Conservation (phyloP, 805 yeast species). For the Ogataea corticis region DNA sequence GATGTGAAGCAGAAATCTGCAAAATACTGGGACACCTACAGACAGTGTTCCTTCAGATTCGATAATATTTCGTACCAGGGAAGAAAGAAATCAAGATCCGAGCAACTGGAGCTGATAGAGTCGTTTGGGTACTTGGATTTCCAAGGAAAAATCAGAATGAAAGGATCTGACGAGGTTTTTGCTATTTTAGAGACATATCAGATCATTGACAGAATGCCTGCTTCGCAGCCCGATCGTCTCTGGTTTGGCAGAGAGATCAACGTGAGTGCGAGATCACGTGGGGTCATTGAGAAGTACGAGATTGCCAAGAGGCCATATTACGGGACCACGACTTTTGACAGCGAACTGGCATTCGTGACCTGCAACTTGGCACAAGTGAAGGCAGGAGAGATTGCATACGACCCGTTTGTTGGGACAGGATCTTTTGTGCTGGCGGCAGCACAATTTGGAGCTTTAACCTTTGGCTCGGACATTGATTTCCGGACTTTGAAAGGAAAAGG, state of each 20-base stretch:
- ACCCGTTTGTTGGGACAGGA: slow-evolving; percentile 97
- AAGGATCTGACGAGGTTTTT: slow-evolving; percentile 69
- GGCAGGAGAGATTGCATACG: slow-evolving; percentile 70
- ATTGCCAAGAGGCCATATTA: slow-evolving; percentile 80
- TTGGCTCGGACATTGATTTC: slow-evolving; percentile 92
- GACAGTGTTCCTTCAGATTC: slow-evolving; percentile 66
- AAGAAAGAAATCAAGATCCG: slow-evolving; percentile 46
- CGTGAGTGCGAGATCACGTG: slow-evolving; percentile 57
- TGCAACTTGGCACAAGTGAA: slow-evolving; percentile 82
- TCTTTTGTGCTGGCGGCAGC: slow-evolving; percentile 89
- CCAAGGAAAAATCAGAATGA: slow-evolving; percentile 76
- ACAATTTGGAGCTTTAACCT: slow-evolving; percentile 72
- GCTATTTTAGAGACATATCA: slow-evolving; percentile 74
- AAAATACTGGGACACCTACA: slow-evolving; percentile 36
- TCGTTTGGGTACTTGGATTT: slow-evolving; percentile 68
- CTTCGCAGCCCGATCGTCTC: slow-evolving; percentile 51
- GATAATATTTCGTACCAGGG: slow-evolving; percentile 81
- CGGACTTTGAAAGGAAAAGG: slow-evolving; percentile 81
- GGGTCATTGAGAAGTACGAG: slow-evolving; percentile 75
- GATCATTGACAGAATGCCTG: slow-evolving; percentile 35
- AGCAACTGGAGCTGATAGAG: slow-evolving; percentile 66
- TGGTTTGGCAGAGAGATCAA: slow-evolving; percentile 79
- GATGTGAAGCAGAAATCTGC: slow-evolving; percentile 39
- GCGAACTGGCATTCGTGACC: slow-evolving; percentile 83
- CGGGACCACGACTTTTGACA: slow-evolving; percentile 97